Conservation (phyloP, 2,329 filamentous ascomycete species). For the Sporothrix sp. region DNA sequence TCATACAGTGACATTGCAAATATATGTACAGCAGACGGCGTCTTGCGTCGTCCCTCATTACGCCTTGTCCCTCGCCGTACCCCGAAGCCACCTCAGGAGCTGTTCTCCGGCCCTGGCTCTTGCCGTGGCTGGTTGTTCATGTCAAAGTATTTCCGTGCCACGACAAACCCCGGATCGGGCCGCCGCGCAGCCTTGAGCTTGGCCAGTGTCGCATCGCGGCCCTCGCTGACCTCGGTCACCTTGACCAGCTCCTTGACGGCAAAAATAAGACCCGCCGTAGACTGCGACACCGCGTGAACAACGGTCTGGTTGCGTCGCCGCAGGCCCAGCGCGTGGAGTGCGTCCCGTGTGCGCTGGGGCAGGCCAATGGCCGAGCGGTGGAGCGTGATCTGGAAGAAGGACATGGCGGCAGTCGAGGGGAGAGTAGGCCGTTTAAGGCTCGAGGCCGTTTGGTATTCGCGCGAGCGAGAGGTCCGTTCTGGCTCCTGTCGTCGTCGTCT, state of each 20-base stretch:
- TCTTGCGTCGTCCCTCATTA: constrained; percentile 1
- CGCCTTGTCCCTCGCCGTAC: background rate
- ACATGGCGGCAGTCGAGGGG: constrained; percentile 42
- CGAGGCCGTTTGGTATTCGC: too few species aligned
- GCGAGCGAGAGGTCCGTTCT: too few species aligned
- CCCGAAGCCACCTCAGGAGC: background rate
- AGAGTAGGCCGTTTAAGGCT: too few species aligned
- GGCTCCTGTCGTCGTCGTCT: too few species aligned
- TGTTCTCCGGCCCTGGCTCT: background rate
- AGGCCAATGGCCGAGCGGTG: constrained; percentile 85
- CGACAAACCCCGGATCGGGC: constrained; percentile 62
- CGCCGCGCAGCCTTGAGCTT: constrained; percentile 63
- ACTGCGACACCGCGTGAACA: constrained; percentile 73
- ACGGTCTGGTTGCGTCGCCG: constrained; percentile 78
- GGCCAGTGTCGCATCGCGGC: constrained; percentile 48
- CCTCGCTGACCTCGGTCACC: constrained; percentile 65
- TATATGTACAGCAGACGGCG: background rate
- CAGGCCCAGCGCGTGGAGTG: constrained; percentile 76
- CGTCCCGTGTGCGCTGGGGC: constrained; percentile 66
- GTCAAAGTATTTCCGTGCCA: constrained; percentile 10
- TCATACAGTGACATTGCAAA: background rate
- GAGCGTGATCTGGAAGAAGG: constrained; percentile 85
- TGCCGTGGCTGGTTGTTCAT: background rate
- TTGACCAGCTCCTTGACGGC: constrained; percentile 86
- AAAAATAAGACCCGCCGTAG: constrained; percentile 84